Evolutionary conservation across 2,329 filamentous ascomycete genomes (phyloP), one percentile per base, ranked within the genome.

Genomic region (Sporothrix pallida): DNA sequence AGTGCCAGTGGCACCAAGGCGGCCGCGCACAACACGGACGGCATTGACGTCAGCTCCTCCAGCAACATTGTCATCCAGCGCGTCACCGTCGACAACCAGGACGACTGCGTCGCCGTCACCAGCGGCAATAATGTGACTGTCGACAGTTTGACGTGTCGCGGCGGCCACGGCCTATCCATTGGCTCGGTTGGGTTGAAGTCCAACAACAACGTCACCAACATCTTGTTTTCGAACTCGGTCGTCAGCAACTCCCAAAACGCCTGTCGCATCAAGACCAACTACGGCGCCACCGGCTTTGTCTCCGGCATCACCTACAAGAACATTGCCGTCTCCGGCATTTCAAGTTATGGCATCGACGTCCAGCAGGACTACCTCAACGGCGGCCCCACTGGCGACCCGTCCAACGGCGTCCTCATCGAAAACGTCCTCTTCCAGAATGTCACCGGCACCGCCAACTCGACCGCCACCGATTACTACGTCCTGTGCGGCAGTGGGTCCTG

Each of bases 301-400:
- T 13, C 12, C 54, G 31, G 31, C 54, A 31, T 58, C 8, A 58
- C 54, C 54, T 58, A 26, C 6, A 4, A 12, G 2, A 26, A 44
- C 60, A 63, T 63, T 63, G 60, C 37, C n/a, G 15, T 63, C 31
- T 10, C 7, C 13, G 26, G 23, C 31, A 42, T 63, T 2, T 63
- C 60, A 2, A 1, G 2, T 3, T 63, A 63, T 37, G 60, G 60
- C 37, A 63, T 63, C n/a, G 60, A 63, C n/a, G 31, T 63, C 37
- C 60, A 63, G 37, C 60, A 63, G 13, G 60, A 63, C 31, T 63
- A 63, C 31, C 60, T 63, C 60, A 63, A 63, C 31, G 60, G 60
- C n/a, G 60, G 60, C 6, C 60, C 60, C 7, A 44, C 31, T 2
- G 60, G 60, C 60, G n/a, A 17, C 31, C 31, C 60, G 13, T 42